Evolutionary conservation across 805 yeast genomes (phyloP), one percentile per base, ranked within the genome.

Genomic region (Saccharomycopsis fodiens): DNA sequence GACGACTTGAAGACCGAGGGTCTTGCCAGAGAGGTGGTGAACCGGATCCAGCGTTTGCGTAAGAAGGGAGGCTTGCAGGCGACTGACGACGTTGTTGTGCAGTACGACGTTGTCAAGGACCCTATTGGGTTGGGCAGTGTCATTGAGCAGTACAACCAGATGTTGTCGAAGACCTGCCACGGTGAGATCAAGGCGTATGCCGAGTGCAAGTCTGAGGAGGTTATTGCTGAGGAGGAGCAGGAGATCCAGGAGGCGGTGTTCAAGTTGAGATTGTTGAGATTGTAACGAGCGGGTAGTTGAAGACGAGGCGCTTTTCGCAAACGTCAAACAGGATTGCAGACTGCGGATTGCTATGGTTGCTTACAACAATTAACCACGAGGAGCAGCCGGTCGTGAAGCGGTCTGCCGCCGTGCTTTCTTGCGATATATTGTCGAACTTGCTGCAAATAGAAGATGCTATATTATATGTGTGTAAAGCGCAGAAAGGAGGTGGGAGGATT

Each of bases 31-130:
- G 97, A 93, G 67, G 74, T 93, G 61, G 78, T 93, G 60, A 93
- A 93, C 77, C 88, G 98, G 68, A 87, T 93, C 55, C 99, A 93
- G 74, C 83, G 96, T 66, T 78, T 89, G 62, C 84, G 99, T 69
- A 93, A 93, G 82, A 88, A 89, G 76, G 88, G 85, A 53, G 95
- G 96, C 29, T 74, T 93, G 60, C 85, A 85, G 61, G 89, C 95
- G 52, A 91, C 97, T 38, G 98, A 93, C 62, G 98, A 93, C 56
- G 94, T 93, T 42, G 65, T 76, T 53, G 96, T 93, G 50, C 88
- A 91, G 66, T 85, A 85, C 66, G 68, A 77, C 53, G 62, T 88
- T 50, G 55, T 67, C 47, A 74, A 78, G 54, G 79, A 76, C 54
- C 78, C 85, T 50, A 74, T 84, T 56, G 77, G 73, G 22, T 70